Conservation (phyloP, 2,329 filamentous ascomycete species). For the Beauveria caledonica region DNA sequence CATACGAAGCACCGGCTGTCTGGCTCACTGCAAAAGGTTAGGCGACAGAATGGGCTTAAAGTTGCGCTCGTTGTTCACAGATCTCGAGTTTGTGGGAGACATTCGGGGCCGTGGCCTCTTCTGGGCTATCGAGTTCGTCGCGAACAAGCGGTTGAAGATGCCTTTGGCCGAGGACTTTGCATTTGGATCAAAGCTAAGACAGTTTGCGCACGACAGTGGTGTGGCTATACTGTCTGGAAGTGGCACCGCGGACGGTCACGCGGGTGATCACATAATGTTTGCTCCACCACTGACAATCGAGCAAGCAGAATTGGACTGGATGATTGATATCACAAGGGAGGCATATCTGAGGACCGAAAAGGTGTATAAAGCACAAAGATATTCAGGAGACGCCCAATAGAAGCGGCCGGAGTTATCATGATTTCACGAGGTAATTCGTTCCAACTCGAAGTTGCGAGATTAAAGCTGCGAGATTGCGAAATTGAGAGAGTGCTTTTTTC, state of each 20-base stretch:
- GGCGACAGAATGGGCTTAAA: not conserved
- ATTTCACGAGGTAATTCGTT: too few relatives aligned
- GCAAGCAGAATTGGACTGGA: not conserved
- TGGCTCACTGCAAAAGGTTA: slow-evolving; percentile 11
- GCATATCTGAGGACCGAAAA: not conserved
- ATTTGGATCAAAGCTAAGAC: not conserved
- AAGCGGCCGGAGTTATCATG: too few relatives aligned
- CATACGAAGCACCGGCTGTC: slow-evolving; percentile 26
- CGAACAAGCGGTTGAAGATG: not conserved
- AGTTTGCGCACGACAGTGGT: not conserved
- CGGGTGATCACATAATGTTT: not conserved
- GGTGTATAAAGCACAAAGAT: not conserved
- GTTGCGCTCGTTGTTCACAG: not conserved
- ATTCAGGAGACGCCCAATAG: too few relatives aligned
- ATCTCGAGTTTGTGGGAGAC: slow-evolving; percentile 19
- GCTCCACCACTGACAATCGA: not conserved
- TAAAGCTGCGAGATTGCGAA: too few relatives aligned
- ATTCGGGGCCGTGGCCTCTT: slow-evolving; percentile 23
- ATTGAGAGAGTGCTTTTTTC: too few relatives aligned
- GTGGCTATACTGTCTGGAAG: not conserved
- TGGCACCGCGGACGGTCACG: not conserved
- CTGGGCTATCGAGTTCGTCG: slow-evolving; percentile 17
- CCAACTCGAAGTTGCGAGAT: too few relatives aligned
- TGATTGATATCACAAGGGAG: not conserved
- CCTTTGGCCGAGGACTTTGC: not conserved